Evolutionary conservation across 352 stramenopile species (phyloP), one percentile per base, ranked within the genome.

Genomic region (Phytophthora pinifolia): DNA sequence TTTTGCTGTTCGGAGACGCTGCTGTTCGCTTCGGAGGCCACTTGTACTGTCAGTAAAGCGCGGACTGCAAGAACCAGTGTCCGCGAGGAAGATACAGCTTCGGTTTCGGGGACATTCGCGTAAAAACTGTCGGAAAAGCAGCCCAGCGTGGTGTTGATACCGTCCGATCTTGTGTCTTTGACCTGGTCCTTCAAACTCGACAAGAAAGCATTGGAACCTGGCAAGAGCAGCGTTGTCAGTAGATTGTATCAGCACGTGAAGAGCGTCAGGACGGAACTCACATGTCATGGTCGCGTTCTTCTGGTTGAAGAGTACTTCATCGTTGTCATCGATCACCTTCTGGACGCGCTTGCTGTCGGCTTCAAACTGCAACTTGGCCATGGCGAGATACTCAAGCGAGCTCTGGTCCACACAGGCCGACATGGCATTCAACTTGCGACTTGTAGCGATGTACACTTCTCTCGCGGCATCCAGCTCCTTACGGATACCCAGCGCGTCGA

Each of bases 351-450:
- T 63, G 22, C 29, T 56, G 18, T 69, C 54, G 1, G 51, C 51
- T 62, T 72, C 64, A 17, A 61, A 70, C 33, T 65, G 46, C 17
- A 64, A 31, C 20, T 72, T 70, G 15, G 60, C 62, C 22, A 22
- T 22, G 2, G 66, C 54, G 20, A 75, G 44, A 44, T 66, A 67
- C 13, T 70, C 44, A 0, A 72, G 31, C 20, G 62, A 68, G 29
- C 48, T 59, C 22, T 41, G 44, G 35, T 72, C 51, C 7, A 80
- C 73, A 36, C 77, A 86, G 14, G 55, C 25, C 2, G 72, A 69
- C 30, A 70, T 66, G 8, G 41, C 54, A 14, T 60, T 65, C 10
- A 86, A 51, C 53, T 39, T 59, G 6, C 46, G 32, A 18, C 67
- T 70, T 6, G 73, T 69, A n/a, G 49, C 35, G 9, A 65, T n/a